Evolutionary conservation across 2,329 filamentous ascomycete genomes (phyloP).

Genomic region (Erysiphe pulchra): DNA sequence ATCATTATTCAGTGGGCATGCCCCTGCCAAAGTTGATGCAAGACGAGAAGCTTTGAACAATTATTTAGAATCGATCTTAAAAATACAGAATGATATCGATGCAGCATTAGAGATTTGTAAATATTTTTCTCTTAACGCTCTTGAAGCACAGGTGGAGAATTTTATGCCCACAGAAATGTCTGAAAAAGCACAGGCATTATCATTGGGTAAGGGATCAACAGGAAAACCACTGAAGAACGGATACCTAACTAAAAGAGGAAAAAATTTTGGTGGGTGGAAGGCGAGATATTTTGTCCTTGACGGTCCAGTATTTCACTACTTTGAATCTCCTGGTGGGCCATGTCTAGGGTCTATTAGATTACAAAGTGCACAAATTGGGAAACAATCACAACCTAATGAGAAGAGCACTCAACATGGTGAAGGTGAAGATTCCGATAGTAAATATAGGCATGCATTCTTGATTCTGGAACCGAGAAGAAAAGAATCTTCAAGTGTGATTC

Average conservation of each 20-base stretch:
- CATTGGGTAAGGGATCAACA: slow-evolving; percentile 26
- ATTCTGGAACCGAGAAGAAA: slow-evolving; percentile 92
- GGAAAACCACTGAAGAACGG: slow-evolving; percentile 54
- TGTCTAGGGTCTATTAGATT: slow-evolving; percentile 88
- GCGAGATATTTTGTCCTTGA: slow-evolving; percentile 48
- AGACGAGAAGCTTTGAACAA: slow-evolving; percentile 54
- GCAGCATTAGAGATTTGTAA: slow-evolving; percentile 63
- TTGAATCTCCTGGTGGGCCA: slow-evolving; percentile 68
- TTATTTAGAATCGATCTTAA: slow-evolving; percentile 67
- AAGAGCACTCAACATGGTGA: slow-evolving; percentile 29
- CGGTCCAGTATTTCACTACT: slow-evolving; percentile 59
- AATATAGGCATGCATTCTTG: slow-evolving; percentile 89
- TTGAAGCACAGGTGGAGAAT: slow-evolving; percentile 37
- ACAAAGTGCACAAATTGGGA: slow-evolving; percentile 74
- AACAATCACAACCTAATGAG: slow-evolving; percentile 41
- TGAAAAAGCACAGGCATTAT: slow-evolving; percentile 16
- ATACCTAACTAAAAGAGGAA: slow-evolving; percentile 86
- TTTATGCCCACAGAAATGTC: slow-evolving; percentile 15
- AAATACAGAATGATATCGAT: slow-evolving; percentile 53
- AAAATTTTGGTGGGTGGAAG: slow-evolving; percentile 99
- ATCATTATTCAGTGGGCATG: slow-evolving; percentile 70
- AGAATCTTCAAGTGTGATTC: slow-evolving; percentile 64
- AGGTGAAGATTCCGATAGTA: slow-evolving; percentile 62
- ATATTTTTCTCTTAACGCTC: slow-evolving; percentile 48
- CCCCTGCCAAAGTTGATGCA: slow-evolving; percentile 78